Conservation (phyloP, 148 eudicot species). For the Gaultheria prostrata region DNA sequence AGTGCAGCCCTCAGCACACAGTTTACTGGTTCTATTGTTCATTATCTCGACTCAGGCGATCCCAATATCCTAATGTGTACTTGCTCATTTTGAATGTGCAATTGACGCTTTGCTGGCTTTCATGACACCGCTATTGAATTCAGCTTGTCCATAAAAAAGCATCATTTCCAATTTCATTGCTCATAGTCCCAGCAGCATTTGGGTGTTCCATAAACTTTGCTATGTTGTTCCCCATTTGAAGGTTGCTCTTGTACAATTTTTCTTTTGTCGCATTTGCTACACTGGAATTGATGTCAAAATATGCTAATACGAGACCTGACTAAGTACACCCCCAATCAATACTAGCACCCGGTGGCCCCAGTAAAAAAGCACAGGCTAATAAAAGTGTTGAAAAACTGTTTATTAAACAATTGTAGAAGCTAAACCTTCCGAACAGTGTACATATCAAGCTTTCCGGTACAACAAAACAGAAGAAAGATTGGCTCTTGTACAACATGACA, state of each 20-base stretch:
- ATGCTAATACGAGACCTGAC: not conserved
- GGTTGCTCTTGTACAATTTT: too few relatives aligned
- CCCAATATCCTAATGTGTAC: not conserved
- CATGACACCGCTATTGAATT: not conserved
- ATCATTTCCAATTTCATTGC: not conserved
- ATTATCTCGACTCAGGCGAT: not conserved
- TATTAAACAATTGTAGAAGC: slow-evolving; percentile 8
- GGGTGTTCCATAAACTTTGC: not conserved
- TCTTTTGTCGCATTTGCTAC: too few relatives aligned
- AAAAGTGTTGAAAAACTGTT: not conserved
- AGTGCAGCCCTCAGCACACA: not conserved
- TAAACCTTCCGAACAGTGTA: not conserved
- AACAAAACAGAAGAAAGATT: not conserved
- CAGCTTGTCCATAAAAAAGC: not conserved
- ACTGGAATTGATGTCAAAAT: not conserved
- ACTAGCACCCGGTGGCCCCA: not conserved
- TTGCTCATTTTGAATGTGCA: not conserved
- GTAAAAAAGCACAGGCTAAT: not conserved
- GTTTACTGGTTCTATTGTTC: not conserved
- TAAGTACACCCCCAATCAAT: not conserved
- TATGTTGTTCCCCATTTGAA: too few relatives aligned
- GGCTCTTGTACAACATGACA: not conserved
- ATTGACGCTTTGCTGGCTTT: not conserved
- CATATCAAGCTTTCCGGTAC: not conserved
- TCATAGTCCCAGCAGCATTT: not conserved